Percentiles rank a stretch among this genome's conserved stretches.
Conservation (phyloP, 2,329 filamentous ascomycete species). For the Aspergillus hortae region DNA sequence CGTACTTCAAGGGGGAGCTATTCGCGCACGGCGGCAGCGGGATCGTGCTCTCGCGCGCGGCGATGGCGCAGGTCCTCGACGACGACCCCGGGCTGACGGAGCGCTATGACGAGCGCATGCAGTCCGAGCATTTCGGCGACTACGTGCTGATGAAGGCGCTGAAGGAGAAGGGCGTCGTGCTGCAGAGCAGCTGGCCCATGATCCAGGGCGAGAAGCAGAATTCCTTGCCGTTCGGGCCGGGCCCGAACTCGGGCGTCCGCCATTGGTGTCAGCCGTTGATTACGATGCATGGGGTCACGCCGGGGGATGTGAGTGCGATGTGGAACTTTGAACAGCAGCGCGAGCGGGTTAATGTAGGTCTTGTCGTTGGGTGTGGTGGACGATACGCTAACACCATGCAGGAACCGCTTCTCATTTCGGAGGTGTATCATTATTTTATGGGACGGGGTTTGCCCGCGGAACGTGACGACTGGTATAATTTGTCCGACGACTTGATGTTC, state of each 20-base stretch:
- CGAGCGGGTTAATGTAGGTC: conserved; percentile 19
- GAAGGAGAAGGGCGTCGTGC: conserved; percentile 43
- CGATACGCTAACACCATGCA: conserved; percentile 20
- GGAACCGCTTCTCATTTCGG: conserved; percentile 46
- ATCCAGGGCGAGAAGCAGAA: conserved; percentile 56
- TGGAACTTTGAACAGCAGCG: conserved; percentile 53
- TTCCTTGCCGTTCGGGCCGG: conserved; percentile 43
- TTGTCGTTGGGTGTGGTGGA: too few species aligned
- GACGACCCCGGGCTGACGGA: conserved; percentile 46
- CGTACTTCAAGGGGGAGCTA: conserved; percentile 39
- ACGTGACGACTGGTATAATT: conserved; percentile 53
- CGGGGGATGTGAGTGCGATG: conserved; percentile 49
- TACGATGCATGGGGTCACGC: conserved; percentile 55
- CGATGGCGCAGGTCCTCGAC: conserved; percentile 48
- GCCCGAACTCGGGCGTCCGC: conserved; percentile 16
- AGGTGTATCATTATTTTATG: conserved; percentile 48
- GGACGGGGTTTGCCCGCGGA: conserved; percentile 38
- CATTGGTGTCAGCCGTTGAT: conserved; percentile 58
- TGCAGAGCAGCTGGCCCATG: conserved; percentile 47
- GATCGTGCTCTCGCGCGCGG: conserved; percentile 47
- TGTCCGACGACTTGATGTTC: conserved; percentile 48
- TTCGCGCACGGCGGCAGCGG: conserved; percentile 59
- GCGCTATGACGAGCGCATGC: conserved; percentile 44
- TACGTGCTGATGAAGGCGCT: conserved; percentile 48
- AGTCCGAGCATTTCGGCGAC: conserved; percentile 51